A percentile compares a stretch with the other conserved stretches of the same genome.
Evolutionary conservation across 2,329 filamentous ascomycete species (phyloP).

Genomic region (Clarireedia homoeocarpa): DNA sequence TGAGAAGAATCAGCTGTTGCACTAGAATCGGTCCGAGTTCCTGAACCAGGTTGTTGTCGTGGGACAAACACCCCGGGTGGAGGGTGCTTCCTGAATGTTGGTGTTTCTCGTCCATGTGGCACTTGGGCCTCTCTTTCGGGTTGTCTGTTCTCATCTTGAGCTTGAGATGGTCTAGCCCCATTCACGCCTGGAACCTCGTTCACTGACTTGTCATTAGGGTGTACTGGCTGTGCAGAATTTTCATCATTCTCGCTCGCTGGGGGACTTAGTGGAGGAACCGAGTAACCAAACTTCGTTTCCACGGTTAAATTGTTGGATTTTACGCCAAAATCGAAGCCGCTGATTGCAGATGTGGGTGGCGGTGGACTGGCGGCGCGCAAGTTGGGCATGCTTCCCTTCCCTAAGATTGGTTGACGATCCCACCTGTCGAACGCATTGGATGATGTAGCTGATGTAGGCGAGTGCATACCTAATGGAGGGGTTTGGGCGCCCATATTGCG

Average conservation of each 20-base stretch:
- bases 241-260: constrained; percentile 68
- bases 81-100: constrained; percentile 32
- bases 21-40: constrained; percentile 39
- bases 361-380: constrained; percentile 48
- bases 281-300: constrained; percentile 29
- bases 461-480: constrained; percentile 20
- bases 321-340: constrained; percentile 31
- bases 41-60: constrained; percentile 29
- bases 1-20: constrained; percentile 29
- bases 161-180: constrained; percentile 59
- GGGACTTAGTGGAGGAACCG: constrained; percentile 55
- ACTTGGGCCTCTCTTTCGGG: constrained; percentile 75
- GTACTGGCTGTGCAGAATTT: constrained; percentile 53
- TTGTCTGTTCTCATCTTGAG: constrained; percentile 81
- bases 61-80: constrained; percentile 21
- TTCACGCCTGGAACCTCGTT: constrained; percentile 67
- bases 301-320: constrained; percentile 25
- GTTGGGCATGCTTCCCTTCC: constrained; percentile 61
- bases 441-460: constrained; percentile 24
- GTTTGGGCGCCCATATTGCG: constrained; percentile 31
- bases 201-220: constrained; percentile 72
- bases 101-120: constrained; percentile 64
- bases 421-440: constrained; percentile 38
- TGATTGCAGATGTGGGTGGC: constrained; percentile 32
- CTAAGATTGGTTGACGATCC: constrained; percentile 40